Conservation (phyloP, 2,329 filamentous ascomycete species). For the Ceratocystis alfenasii region DNA sequence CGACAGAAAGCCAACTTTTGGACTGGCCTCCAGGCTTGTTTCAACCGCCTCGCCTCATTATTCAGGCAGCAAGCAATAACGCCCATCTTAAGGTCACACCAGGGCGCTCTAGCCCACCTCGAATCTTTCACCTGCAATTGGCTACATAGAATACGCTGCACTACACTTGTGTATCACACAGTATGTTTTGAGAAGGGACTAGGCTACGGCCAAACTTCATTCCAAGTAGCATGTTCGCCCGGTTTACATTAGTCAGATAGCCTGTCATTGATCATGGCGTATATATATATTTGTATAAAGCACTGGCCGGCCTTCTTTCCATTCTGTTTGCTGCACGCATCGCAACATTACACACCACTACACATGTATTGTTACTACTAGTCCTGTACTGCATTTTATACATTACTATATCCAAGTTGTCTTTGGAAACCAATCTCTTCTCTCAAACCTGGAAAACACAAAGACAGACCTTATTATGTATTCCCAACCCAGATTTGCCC, state of each 20-base stretch:
- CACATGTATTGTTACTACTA: not conserved
- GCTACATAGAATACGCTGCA: not conserved
- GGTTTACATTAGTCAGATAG: too few species aligned
- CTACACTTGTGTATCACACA: too few species aligned
- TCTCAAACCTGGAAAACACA: not conserved
- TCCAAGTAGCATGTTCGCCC: too few species aligned
- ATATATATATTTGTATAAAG: too few species aligned
- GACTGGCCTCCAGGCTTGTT: not conserved
- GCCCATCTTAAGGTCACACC: not conserved
- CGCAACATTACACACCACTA: not conserved
- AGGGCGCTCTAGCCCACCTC: not conserved
- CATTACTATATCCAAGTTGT: constrained; percentile 9
- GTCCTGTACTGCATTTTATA: not conserved
- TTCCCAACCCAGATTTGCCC: not conserved
- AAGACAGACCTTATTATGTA: not conserved
- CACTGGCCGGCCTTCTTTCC: too few species aligned
- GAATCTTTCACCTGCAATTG: not conserved
- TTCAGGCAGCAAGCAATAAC: not conserved
- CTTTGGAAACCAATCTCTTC: not conserved
- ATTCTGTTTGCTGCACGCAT: not conserved
- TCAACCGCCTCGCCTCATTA: not conserved
- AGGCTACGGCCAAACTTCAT: too few species aligned
- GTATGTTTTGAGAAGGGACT: too few species aligned
- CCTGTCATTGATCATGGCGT: too few species aligned
- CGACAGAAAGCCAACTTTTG: not conserved